Base-by-base conservation (phyloP, 441 rosid genomes). In the Adansonia madagascariensis region DNA sequence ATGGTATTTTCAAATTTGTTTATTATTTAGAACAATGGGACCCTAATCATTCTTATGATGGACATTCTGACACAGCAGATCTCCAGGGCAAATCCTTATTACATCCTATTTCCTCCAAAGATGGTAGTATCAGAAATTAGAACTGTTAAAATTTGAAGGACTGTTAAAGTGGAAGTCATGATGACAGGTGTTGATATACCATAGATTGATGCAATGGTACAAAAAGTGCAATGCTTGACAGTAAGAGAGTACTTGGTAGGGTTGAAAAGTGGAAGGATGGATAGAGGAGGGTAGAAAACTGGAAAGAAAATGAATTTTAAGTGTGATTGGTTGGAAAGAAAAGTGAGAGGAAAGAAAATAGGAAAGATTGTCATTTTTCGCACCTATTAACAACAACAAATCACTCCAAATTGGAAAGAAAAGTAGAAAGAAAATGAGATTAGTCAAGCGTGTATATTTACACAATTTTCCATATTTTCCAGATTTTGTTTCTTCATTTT, bases 21-120 rank as follows among this genome's bases (percentile, higher is more conserved):
- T 61, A 11, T 12, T 41, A 3, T 6, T 6, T 0, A 62, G 44
- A n/a, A 35, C 39, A 27, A 60, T 62, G 67, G 8, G 67, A 31
- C 67, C 67, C 12, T 62, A 62, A 62, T 60, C 64, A 60, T 24
- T 60, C n/a, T 60, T 57, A 24, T 24, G 15, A 60, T 9, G 9
- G 2, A 55, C 60, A 55, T n/a, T 55, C 10, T 17, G 10, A 55
- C 22, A n/a, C 22, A n/a, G 60, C 60, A 55, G 57, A 15, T 52
- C 18, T 55, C 60, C 17, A 55, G 22, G 60, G 17, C 8, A 60
- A 60, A 11, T 57, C 24, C 14, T 3, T 8, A 8, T 24, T 24
- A 60, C 12, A 60, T 24, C 39, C 39, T 3, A 1, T 60, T 22
- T 60, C 64, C 3, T 55, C 60, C 60, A 55, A 24, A 60, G 39